Base-by-base conservation (phyloP, 1,284 basidiomycete genomes). In the Rhodotorula sp. region DNA sequence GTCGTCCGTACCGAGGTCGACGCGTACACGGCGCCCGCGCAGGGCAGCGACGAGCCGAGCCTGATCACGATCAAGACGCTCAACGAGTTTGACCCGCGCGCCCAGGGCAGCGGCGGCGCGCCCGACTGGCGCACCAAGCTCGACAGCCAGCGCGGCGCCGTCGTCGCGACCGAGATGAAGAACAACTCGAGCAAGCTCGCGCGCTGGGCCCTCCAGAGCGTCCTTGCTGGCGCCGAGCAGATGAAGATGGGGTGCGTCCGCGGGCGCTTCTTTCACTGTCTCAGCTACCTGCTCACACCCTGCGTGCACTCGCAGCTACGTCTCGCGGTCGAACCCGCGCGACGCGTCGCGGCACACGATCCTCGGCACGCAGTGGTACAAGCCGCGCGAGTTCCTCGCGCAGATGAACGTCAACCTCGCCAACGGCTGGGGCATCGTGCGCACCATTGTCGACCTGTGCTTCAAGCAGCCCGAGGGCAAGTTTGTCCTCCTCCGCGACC, bases 101-200 rank as follows among this genome's bases (percentile, higher is more conserved):
- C 94, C 2, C 88, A 89, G 77, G 96, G 96, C 48, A 89, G 91
- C 3, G 94, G 94, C 61, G 92, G 92, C 66, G 94, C 96, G 27
- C 92, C 94, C 34, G 97, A 99, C 83, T 99, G 97, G 97, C 89
- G 95, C 61, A 87, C 91, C 61, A 97, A 97, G 83, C 85, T 99
- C 64, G 97, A 99, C 83, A 89, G 91, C 15, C 95, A 98, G 83
- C 89, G 95, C 71, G 97, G 97, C 79, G 97, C 97, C 6, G 96
- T 99, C 57, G 94, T 99, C 69, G 94, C 97, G 59, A 97, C 94
- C 55, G 97, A 99, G 85, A 98, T 99, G 97, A 99, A 99, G 86
- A 99, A 99, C 85, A 99, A 99, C 85, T 93, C 91, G 80, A 95
- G 90, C 85, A 99, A 99, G 84, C 87, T 99, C 63, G 95, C 96